Percentiles rank a stretch among this genome's conserved stretches.
These are phyloP conservation scores for Pyricularia sp. DNA, from an alignment of 2,329 filamentous ascomycete species.

Conservation along the genomic window DNA sequence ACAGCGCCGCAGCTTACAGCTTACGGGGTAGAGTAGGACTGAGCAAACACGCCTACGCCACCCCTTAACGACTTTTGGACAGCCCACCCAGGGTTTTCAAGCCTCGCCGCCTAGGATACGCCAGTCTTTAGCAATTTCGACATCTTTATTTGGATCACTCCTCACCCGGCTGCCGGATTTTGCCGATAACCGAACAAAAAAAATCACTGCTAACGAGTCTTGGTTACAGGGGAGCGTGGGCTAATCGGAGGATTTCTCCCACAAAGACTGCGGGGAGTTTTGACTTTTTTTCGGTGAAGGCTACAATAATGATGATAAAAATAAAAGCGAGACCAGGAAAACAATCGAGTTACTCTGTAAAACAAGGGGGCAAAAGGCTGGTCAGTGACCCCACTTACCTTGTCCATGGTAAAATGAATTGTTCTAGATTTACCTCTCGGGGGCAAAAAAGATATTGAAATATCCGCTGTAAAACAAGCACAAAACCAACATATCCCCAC, in stretches of 20 bases:
- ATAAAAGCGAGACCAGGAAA: background rate
- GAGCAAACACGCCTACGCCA: background rate
- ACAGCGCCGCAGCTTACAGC: background rate
- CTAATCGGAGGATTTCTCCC: background rate
- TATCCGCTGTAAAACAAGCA: background rate
- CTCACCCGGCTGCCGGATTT: background rate
- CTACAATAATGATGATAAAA: background rate
- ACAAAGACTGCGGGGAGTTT: background rate
- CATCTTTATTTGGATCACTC: background rate
- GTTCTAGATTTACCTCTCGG: background rate
- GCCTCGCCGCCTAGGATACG: background rate
- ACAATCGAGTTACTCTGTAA: background rate
- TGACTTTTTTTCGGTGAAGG: background rate
- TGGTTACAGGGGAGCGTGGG: background rate
- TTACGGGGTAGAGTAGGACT: background rate
- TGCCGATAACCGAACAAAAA: background rate
- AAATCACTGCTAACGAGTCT: background rate
- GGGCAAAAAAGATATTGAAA: background rate
- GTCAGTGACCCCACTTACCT: background rate
- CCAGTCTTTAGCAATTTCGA: background rate
- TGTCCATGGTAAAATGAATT: background rate
- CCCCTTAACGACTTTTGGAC: background rate
- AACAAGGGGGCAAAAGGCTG: too few species aligned
- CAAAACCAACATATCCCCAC: background rate
- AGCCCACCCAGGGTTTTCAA: background rate